Conservation (phyloP, 208 protist genomes). For the Trypanosoma theileri region DNA sequence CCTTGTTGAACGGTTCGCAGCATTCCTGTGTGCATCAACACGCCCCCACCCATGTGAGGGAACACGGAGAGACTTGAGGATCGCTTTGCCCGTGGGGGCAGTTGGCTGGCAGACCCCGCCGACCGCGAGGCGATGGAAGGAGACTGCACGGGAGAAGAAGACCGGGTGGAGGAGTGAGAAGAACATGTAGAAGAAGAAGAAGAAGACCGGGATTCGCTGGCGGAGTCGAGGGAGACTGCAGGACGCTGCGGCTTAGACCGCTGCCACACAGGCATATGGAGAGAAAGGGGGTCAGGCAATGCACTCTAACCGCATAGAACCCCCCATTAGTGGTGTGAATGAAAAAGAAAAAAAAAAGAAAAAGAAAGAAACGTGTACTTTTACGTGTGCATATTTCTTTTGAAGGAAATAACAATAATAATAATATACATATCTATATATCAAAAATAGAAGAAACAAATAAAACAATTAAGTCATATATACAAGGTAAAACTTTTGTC, state of each 20-base stretch:
- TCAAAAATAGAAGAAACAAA: neutral
- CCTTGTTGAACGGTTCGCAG: neutral
- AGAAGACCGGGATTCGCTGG: slow-evolving; percentile 9
- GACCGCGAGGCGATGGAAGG: no score
- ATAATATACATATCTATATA: neutral
- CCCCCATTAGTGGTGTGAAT: neutral
- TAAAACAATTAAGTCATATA: neutral
- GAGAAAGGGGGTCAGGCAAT: neutral
- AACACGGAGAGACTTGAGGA: no score
- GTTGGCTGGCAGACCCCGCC: no score
- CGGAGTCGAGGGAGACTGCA: slow-evolving; percentile 11
- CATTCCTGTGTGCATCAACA: neutral
- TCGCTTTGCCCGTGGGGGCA: no score
- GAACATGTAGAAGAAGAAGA: no score
- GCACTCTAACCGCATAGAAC: neutral
- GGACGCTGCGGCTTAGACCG: neutral
- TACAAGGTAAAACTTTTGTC: neutral
- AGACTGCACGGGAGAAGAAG: no score
- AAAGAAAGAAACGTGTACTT: neutral
- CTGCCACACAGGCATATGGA: slow-evolving; percentile 17
- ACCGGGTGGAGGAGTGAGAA: no score
- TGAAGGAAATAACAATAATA: neutral
- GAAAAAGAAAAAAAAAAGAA: slow-evolving; percentile 23
- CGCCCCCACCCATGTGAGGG: neutral
- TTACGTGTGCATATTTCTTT: neutral